Base-by-base conservation (phyloP, 257 asterid genomes). In the Fraxinus quadrangulata region DNA sequence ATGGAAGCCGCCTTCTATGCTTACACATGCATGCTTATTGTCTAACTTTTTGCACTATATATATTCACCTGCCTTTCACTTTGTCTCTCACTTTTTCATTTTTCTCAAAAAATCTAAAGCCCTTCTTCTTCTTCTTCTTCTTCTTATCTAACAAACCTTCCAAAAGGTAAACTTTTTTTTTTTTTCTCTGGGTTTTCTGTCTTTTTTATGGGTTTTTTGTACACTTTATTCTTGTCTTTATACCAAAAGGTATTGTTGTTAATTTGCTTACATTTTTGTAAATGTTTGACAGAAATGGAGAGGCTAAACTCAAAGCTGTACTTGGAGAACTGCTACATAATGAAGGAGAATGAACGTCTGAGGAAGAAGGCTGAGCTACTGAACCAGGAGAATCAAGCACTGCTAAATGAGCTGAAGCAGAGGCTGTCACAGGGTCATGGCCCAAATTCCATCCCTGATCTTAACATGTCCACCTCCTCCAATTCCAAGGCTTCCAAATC, bases 281-380 rank as follows among this genome's bases (percentile, higher is more conserved):
- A 10, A 17, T 34, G 42, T 49, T 67, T 23, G n/a, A 10, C 61
- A 70, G 77, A 78, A 72, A 90, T 94, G 98, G 97, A 94, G 24
- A 82, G 88, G 77, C 23, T 87, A 28, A 92, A 94, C 90, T 86
- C 97, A 24, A 88, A 92, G 85, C 84, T 94, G 70, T 89, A 82
- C 77, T 6, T 89, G 81, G 92, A 92, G 80, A 94, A 94, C 88
- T 85, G 84, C 84, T 86, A 81, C 89, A 89, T 94, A 70, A 88
- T 88, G 89, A 88, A 88, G 36, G 91, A 94, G 54, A 94, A 94
- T 16, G 97, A 92, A 72, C 77, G 89, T 90, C 92, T 94, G 71
- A 84, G 96, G 89, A 94, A 85, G 79, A 85, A 83, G 67, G 96
- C 93, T 0, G 97, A 94, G 86, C 79, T 89, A 3, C 86, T 94